phyloP scores from a whole-genome alignment of 2,329 filamentous ascomycete species.

The Simplicillium sp. region DNA sequence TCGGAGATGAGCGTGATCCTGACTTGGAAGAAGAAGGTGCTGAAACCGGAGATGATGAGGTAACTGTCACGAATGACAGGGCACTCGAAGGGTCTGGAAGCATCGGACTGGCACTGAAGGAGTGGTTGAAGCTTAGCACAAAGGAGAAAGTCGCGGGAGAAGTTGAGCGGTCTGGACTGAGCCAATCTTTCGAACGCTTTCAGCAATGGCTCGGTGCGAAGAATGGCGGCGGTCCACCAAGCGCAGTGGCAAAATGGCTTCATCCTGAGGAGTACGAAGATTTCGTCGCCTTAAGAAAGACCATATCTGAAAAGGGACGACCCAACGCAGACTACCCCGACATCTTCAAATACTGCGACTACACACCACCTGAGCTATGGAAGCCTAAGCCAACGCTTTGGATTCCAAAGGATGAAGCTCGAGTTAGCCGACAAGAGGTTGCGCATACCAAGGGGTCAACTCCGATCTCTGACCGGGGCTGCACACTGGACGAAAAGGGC shows the following conservation, averaged over 20 bases:
- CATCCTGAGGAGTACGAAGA: conserved; percentile 70
- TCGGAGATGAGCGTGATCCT: conserved; percentile 16
- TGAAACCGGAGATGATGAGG: conserved; percentile 13
- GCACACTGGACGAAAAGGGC: conserved; percentile 22
- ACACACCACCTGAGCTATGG: conserved; percentile 57
- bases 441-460: conserved; percentile 61
- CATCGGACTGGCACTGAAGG: conserved; percentile 18
- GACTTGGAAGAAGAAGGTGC: conserved; percentile 18
- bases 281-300: conserved; percentile 59
- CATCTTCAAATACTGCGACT: conserved; percentile 51
- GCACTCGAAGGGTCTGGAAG: conserved; percentile 28
- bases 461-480: conserved; percentile 59
- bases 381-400: conserved; percentile 61
- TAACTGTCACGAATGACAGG: conserved; percentile 14
- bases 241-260: conserved; percentile 57
- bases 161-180: conserved; percentile 16
- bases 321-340: conserved; percentile 44
- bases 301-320: conserved; percentile 51
- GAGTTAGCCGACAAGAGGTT: conserved; percentile 70
- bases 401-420: conserved; percentile 69
- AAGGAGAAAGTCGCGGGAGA: conserved; percentile 20
- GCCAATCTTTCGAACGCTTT: conserved; percentile 15
- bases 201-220: conserved; percentile 15
- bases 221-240: conserved; percentile 23
- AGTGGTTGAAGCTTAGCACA: conserved; percentile 26